Percentiles rank a stretch among this genome's conserved stretches.
Evolutionary conservation across 2,329 filamentous ascomycete genomes (phyloP).

Genomic region (Byssothecium circinans): DNA sequence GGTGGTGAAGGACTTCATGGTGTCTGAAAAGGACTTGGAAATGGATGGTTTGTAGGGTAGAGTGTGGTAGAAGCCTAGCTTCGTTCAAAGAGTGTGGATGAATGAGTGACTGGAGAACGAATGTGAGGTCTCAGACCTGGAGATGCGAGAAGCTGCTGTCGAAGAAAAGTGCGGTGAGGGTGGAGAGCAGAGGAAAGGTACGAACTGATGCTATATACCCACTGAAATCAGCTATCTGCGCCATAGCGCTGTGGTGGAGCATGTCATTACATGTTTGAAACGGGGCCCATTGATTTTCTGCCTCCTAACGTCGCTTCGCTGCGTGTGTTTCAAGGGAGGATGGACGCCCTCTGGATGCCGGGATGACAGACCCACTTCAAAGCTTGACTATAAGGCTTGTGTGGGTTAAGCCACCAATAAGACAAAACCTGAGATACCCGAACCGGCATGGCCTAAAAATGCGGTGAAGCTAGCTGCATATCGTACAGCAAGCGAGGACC

Average conservation of each 20-base stretch:
- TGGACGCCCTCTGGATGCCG: constrained; percentile 15
- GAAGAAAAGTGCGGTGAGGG: constrained; percentile 17
- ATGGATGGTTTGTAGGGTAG: constrained; percentile 19
- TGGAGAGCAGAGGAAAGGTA: constrained; percentile 2
- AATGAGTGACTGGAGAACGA: constrained; percentile 41
- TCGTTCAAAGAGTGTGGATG: constrained; percentile 30
- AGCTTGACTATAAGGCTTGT: constrained; percentile 23
- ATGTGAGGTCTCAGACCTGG: constrained; percentile 44
- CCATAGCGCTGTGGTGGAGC: constrained; percentile 23
- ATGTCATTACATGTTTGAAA: constrained; percentile 43
- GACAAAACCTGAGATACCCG: constrained; percentile 4
- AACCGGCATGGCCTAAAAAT: constrained; percentile 22
- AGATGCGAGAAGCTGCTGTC: constrained; percentile 24
- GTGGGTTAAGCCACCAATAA: constrained; percentile 34
- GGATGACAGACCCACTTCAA: constrained; percentile 19
- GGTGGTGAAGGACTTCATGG: constrained; percentile 49
- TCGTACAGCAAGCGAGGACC: constrained; percentile 14
- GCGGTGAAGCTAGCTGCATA: constrained; percentile 5
- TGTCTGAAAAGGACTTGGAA: constrained; percentile 24
- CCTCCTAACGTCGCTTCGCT: constrained; percentile 23
- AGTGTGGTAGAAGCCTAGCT: constrained; percentile 37
- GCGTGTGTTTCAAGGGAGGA: constrained; percentile 18
- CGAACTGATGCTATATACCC: constrained; percentile 21
- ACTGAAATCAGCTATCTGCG: constrained; percentile 10
- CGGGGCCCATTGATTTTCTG: constrained; percentile 19